Percentiles rank a stretch among this genome's conserved stretches.
These are phyloP conservation scores for Porcisia hertigi DNA, from an alignment of 208 protist genomes.

Conservation along the genomic window DNA sequence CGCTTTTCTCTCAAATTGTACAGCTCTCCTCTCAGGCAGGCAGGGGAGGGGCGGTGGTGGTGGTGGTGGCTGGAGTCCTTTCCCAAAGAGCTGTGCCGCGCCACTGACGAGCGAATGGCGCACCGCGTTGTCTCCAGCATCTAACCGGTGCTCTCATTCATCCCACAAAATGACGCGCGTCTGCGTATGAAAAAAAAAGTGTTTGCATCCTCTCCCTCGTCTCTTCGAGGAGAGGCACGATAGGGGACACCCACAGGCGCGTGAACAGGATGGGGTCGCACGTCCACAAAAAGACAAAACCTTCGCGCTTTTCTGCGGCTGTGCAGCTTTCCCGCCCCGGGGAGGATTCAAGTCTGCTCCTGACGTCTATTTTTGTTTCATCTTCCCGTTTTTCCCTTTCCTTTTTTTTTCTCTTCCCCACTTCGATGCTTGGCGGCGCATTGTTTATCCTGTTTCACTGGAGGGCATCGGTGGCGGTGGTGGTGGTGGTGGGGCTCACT, in stretches of 20 bases:
- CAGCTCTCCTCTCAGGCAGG: neutral
- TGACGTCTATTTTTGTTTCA: neutral
- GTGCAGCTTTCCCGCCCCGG: too few species aligned
- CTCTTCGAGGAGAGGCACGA: too few species aligned
- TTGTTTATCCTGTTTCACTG: conserved; percentile 1
- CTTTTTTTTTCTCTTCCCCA: conserved; percentile 1
- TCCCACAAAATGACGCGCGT: neutral
- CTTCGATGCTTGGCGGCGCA: neutral
- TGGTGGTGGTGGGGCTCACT: neutral
- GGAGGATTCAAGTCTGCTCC: too few species aligned
- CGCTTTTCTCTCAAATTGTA: neutral
- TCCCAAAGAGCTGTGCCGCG: neutral
- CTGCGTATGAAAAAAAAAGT: neutral
- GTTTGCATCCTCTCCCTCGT: neutral
- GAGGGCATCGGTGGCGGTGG: too few species aligned
- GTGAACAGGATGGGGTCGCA: too few species aligned
- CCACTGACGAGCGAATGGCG: neutral
- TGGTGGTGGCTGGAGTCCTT: neutral
- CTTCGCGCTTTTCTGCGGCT: too few species aligned
- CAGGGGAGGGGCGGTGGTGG: neutral
- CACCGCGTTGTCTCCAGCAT: neutral
- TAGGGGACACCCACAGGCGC: too few species aligned
- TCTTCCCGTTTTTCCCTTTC: neutral
- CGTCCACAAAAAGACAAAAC: too few species aligned
- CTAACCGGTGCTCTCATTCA: neutral